phyloP scores from a whole-genome alignment of 2,329 filamentous ascomycete genomes.

The Neurospora crassa region DNA sequence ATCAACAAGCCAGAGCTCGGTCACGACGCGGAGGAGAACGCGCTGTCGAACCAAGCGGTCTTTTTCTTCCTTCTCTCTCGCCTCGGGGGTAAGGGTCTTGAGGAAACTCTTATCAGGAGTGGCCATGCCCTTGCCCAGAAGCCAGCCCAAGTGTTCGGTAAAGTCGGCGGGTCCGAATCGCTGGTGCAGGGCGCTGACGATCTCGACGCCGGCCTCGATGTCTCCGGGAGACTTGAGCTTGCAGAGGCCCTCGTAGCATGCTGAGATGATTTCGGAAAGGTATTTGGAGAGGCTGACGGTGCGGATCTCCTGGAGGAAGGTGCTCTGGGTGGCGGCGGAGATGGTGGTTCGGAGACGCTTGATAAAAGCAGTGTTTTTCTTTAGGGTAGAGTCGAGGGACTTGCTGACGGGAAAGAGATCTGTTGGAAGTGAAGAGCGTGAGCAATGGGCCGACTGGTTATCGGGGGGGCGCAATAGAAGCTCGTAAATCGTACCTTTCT shows the following conservation, averaged over 20 bases:
- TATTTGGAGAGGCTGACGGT: slow-evolving; percentile 92
- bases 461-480: slow-evolving; percentile 9
- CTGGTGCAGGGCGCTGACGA: slow-evolving; percentile 91
- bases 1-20: slow-evolving; percentile 91
- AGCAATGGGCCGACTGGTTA: background rate
- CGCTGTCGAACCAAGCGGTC: slow-evolving; percentile 82
- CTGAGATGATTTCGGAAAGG: slow-evolving; percentile 91
- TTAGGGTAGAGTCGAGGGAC: slow-evolving; percentile 86
- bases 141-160: slow-evolving; percentile 85
- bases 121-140: slow-evolving; percentile 81
- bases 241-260: slow-evolving; percentile 88
- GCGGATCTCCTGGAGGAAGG: slow-evolving; percentile 83
- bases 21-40: slow-evolving; percentile 78
- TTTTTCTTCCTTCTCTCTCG: slow-evolving; percentile 91
- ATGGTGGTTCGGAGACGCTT: slow-evolving; percentile 89
- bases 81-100: slow-evolving; percentile 69
- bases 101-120: slow-evolving; percentile 79
- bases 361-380: slow-evolving; percentile 97
- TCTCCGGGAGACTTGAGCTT: slow-evolving; percentile 88
- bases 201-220: slow-evolving; percentile 83
- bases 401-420: slow-evolving; percentile 69
- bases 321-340: slow-evolving; percentile 65
- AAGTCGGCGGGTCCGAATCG: slow-evolving; percentile 87
- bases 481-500: slow-evolving; percentile 52
- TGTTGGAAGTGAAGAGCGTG: slow-evolving; percentile 25